A percentile compares a stretch with the other conserved stretches of the same genome.
phyloP scores from a whole-genome alignment of 2,329 filamentous ascomycete species.

The Aspergillus ochraceoroseus region DNA sequence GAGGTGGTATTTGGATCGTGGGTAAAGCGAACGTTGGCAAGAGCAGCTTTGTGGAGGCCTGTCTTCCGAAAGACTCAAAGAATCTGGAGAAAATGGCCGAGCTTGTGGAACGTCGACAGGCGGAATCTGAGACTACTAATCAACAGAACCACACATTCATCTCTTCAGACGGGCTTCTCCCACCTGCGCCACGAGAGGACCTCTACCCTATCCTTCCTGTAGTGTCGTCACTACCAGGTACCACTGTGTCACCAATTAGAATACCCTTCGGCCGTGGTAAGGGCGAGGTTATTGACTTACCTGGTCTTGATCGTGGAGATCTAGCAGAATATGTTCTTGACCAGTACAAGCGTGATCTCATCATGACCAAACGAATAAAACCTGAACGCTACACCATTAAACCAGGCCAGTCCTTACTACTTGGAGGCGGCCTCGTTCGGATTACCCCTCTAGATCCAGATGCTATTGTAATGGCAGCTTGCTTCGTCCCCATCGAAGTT shows the following conservation, averaged over 20 bases:
- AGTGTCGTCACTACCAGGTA: constrained; percentile 81
- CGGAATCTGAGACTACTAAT: constrained; percentile 18
- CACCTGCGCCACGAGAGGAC: constrained; percentile 66
- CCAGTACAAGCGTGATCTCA: constrained; percentile 60
- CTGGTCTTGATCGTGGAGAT: constrained; percentile 70
- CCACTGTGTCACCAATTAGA: constrained; percentile 90
- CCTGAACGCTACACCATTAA: constrained; percentile 70
- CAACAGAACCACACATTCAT: constrained; percentile 19
- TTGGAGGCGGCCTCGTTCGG: constrained; percentile 80
- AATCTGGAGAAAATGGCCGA: constrained; percentile 39
- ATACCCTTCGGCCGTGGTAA: constrained; percentile 80
- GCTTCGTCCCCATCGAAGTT: constrained; percentile 72
- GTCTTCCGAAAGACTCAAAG: constrained; percentile 71
- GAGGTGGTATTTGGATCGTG: constrained; percentile 89
- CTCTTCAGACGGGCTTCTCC: constrained; percentile 56
- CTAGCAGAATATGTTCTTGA: constrained; percentile 67
- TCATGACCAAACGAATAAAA: constrained; percentile 72
- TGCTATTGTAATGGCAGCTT: constrained; percentile 69
- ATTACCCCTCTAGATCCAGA: constrained; percentile 69
- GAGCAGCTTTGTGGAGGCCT: constrained; percentile 78
- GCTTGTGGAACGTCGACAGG: constrained; percentile 29
- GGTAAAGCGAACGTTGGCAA: constrained; percentile 99
- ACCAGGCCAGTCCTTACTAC: constrained; percentile 70
- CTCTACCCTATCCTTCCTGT: constrained; percentile 79
- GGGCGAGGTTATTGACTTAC: constrained; percentile 90